These are phyloP conservation scores for Eutrema japonicum DNA, from an alignment of 345 rosid species.

Conservation along the genomic window DNA sequence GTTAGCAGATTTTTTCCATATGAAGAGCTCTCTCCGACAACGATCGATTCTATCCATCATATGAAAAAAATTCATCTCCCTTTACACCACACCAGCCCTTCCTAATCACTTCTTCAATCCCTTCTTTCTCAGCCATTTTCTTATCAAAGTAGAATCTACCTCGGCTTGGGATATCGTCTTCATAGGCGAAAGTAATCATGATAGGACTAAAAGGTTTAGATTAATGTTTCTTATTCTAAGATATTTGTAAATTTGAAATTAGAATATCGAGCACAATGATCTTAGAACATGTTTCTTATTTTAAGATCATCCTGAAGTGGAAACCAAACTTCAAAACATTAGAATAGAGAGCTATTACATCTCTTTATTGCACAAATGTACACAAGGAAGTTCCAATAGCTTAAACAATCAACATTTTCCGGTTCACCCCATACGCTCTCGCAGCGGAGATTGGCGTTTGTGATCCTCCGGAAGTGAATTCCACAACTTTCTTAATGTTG, in stretches of 20 bases:
- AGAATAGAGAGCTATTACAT: slow-evolving; percentile 14
- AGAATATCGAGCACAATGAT: slow-evolving; percentile 22
- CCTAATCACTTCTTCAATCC: no score
- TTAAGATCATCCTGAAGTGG: slow-evolving; percentile 5
- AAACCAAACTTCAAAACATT: slow-evolving; percentile 1
- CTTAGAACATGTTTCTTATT: not conserved
- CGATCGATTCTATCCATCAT: no score
- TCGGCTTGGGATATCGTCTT: no score
- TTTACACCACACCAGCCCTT: no score
- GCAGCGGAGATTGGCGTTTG: slow-evolving; percentile 30
- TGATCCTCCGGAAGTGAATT: slow-evolving; percentile 37
- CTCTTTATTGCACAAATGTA: slow-evolving; percentile 18
- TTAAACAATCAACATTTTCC: not conserved
- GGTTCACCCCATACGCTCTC: not conserved
- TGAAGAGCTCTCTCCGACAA: no score
- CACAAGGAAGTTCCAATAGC: slow-evolving; percentile 20
- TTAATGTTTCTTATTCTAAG: not conserved
- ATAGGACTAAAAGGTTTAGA: not conserved
- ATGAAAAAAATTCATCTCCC: no score
- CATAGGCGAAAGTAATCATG: no score
- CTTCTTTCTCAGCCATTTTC: no score
- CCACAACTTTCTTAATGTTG: slow-evolving; percentile 62
- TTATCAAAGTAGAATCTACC: no score
- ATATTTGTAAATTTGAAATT: slow-evolving; percentile 9
- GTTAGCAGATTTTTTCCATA: no score